Evolutionary conservation across 768 basidiomycete species (phyloP), one percentile per base, ranked within the genome.

Genomic region (Pisolithus tinctorius): DNA sequence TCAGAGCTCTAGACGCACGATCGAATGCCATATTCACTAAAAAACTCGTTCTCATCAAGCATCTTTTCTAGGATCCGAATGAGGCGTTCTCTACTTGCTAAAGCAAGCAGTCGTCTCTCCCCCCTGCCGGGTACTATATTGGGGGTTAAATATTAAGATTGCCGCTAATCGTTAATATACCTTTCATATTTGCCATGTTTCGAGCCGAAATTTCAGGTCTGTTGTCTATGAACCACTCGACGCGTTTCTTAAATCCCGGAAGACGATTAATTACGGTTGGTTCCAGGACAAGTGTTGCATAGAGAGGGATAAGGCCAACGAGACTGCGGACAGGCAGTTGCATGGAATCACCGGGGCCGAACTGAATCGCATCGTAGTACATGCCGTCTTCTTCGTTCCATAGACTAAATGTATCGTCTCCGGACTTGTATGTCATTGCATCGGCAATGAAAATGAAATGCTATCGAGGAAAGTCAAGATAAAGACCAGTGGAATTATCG

Each of bases 361-460:
- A 93, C 52, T 90, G 82, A 57, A 97, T 95, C 42, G 88, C 95
- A 62, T 99, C 96, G 63, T 96, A 99, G 74, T 97, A 99, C 85
- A 98, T 88, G 25, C 96, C 95, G 58, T 98, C 94, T 58, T 92
- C 70, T 57, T 97, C 96, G 66, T 86, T 96, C 96, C 96, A 99
- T 11, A 99, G 77, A 55, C 87, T 88, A 40, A 78, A 64, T 61
- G 92, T 85, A 58, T 83, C 74, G 37, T 86, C 84, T n/a, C 86
- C 86, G 52, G 81, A 77, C 61, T 80, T 78, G 71, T 80, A 97
- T 1, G 96, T 96, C 96, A 99, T 98, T 7, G 96, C 96, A 65
- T 99, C 96, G 8, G 96, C 83, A 48, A 99, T 99, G 74, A 93
- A 95, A 61, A 98, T 86, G 70, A 98, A 99, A 68, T 98, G 93